phyloP scores from a whole-genome alignment of 2,329 filamentous ascomycete genomes.

The Fusarium burgessii region DNA sequence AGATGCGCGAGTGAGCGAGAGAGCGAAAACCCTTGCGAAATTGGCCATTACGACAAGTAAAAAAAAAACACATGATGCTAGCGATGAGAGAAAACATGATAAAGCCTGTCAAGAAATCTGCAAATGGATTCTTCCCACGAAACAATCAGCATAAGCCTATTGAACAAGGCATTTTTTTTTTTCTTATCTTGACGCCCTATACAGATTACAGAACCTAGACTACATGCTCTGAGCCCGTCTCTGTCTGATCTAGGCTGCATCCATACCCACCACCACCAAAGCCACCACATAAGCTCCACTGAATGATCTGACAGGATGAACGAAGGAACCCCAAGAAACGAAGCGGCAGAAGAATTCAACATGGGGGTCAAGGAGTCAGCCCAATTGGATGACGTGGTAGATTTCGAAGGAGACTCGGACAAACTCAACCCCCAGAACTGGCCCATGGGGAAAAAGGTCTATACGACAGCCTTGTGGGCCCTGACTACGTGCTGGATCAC shows the following conservation, averaged over 20 bases:
- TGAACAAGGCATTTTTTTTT: neutral
- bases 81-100: conserved; percentile 3
- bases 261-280: neutral
- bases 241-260: neutral
- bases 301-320: neutral
- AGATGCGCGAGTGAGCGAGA: neutral
- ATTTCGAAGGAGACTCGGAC: neutral
- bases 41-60: neutral
- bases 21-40: neutral
- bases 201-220: neutral
- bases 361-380: neutral
- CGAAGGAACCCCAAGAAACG: neutral
- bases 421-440: neutral
- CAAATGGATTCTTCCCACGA: neutral
- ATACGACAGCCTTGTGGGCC: conserved; percentile 3
- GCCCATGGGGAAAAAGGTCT: conserved; percentile 2
- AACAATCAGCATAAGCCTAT: neutral
- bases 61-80: neutral
- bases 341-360: neutral
- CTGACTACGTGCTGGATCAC: neutral
- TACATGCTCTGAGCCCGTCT: neutral
- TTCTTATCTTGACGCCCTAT: neutral
- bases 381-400: neutral
- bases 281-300: neutral
- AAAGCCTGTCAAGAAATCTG: conserved; percentile 1